phyloP scores from a whole-genome alignment of 768 basidiomycete genomes.

The Sistotremastrum suecicum region DNA sequence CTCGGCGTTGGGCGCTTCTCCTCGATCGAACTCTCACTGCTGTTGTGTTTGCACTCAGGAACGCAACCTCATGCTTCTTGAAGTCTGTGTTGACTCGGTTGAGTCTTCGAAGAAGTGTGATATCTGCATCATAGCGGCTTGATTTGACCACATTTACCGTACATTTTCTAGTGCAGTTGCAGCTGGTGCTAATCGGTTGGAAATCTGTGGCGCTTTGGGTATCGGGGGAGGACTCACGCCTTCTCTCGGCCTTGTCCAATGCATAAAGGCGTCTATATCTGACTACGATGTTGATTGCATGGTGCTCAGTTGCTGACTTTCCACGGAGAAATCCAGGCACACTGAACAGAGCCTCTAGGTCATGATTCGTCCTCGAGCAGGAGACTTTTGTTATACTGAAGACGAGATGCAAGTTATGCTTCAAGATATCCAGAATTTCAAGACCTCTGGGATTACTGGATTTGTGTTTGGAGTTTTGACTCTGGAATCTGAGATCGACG shows the following conservation, averaged over 20 bases:
- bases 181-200: conserved; percentile 65
- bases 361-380: conserved; percentile 69
- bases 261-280: conserved; percentile 34
- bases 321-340: neutral
- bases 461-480: conserved; percentile 56
- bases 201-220: conserved; percentile 56
- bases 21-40: no score
- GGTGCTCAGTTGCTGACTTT: conserved; percentile 25
- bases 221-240: conserved; percentile 76
- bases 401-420: conserved; percentile 60
- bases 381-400: conserved; percentile 64
- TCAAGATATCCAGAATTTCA: conserved; percentile 55
- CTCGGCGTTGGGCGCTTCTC: no score
- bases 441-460: conserved; percentile 40
- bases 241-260: conserved; percentile 54
- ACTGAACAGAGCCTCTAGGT: conserved; percentile 24
- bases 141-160: neutral
- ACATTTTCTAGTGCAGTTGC: conserved; percentile 40
- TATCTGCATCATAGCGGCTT: neutral
- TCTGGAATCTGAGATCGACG: conserved; percentile 42
- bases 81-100: conserved; percentile 69
- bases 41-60: no score
- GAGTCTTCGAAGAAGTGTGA: conserved; percentile 26
- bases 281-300: conserved; percentile 41
- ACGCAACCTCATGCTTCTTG: conserved; percentile 18